Evolutionary conservation across 2,329 filamentous ascomycete species (phyloP).

Genomic region (Nannizzia gypsea): DNA sequence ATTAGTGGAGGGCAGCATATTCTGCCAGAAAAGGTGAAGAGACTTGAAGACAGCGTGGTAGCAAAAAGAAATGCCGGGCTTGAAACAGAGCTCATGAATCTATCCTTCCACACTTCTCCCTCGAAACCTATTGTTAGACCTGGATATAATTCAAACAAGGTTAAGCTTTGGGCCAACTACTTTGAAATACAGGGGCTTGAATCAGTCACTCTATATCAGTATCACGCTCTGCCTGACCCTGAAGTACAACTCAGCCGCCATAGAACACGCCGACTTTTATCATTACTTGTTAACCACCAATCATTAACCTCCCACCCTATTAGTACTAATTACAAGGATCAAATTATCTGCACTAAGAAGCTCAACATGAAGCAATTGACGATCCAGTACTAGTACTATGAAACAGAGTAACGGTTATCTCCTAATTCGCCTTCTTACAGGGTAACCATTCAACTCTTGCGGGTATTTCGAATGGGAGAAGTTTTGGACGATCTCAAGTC

Average conservation of each 20-base stretch:
- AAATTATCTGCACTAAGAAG: slow-evolving; percentile 24
- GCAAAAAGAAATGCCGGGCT: background rate
- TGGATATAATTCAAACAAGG: slow-evolving; percentile 23
- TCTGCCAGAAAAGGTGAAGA: background rate
- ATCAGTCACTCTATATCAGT: slow-evolving; percentile 27
- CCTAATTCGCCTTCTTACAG: slow-evolving; percentile 17
- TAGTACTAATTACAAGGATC: slow-evolving; percentile 31
- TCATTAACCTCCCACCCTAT: slow-evolving; percentile 20
- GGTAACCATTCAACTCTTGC: background rate
- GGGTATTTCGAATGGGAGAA: slow-evolving; percentile 21
- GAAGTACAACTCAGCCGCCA: slow-evolving; percentile 24
- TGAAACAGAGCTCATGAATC: slow-evolving; percentile 15
- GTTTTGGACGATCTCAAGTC: slow-evolving; percentile 36
- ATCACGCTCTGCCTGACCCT: slow-evolving; percentile 26
- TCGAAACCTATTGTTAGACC: slow-evolving; percentile 20
- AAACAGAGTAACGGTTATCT: slow-evolving; percentile 22
- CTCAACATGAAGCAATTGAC: slow-evolving; percentile 24
- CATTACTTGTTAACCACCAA: slow-evolving; percentile 32
- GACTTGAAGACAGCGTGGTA: slow-evolving; percentile 9
- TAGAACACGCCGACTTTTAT: slow-evolving; percentile 38
- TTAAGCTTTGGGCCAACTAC: slow-evolving; percentile 30
- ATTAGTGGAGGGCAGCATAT: slow-evolving; percentile 1
- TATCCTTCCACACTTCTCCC: background rate
- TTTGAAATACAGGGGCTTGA: slow-evolving; percentile 25
- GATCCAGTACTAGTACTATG: slow-evolving; percentile 10